phyloP scores from a whole-genome alignment of 75 land plant genomes.

The Larix kaempferi region DNA sequence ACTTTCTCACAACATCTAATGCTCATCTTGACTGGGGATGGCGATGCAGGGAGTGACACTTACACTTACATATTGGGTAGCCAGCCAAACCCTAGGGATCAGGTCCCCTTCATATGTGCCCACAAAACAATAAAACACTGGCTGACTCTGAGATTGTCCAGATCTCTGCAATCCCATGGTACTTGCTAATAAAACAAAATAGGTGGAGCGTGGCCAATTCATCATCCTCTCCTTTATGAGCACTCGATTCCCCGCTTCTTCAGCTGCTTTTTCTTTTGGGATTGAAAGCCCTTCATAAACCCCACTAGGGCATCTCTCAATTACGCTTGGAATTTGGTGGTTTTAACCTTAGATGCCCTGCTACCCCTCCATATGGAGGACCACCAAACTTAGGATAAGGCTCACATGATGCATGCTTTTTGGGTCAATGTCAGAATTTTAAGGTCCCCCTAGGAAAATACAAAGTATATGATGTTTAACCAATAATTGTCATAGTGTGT shows the following conservation, averaged over 20 bases:
- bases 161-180: not conserved
- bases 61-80: not conserved
- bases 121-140: not conserved
- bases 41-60: conserved; percentile 1
- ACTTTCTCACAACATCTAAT: conserved; percentile 4
- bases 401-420: too few species aligned
- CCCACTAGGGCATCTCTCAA: too few species aligned
- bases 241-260: not conserved
- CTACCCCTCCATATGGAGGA: too few species aligned
- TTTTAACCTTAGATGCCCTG: too few species aligned
- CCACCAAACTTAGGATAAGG: too few species aligned
- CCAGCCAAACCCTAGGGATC: not conserved
- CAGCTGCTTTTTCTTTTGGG: not conserved
- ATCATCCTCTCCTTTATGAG: not conserved
- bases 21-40: not conserved
- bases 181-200: conserved; percentile 7
- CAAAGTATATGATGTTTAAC: too few species aligned
- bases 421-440: too few species aligned
- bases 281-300: not conserved
- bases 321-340: too few species aligned
- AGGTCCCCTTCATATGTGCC: not conserved
- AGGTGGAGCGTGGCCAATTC: conserved; percentile 6
- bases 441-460: too few species aligned
- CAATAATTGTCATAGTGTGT: too few species aligned
- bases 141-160: conserved; percentile 1